A percentile compares a stretch with the other conserved stretches of the same genome.
These are phyloP conservation scores for Pneumocystis canis DNA, from an alignment of 1,139 yeast species.

Conservation along the genomic window DNA sequence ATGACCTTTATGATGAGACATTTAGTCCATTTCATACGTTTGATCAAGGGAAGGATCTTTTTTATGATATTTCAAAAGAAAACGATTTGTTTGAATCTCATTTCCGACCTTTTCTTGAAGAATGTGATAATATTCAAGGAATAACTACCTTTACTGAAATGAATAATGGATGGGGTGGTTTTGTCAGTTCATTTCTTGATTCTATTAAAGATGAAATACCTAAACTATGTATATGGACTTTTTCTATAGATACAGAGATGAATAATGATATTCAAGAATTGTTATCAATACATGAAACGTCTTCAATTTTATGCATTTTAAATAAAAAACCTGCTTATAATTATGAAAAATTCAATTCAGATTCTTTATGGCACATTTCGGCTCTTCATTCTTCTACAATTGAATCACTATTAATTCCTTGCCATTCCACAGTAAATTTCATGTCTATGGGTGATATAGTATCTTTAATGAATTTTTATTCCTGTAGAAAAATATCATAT, in stretches of 20 bases:
- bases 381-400: conserved; percentile 7
- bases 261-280: not conserved
- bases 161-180: conserved; percentile 79
- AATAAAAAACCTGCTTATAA: conserved; percentile 2
- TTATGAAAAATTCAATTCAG: not conserved
- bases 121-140: conserved; percentile 62
- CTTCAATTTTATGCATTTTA: conserved; percentile 1
- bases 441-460: conserved; percentile 5
- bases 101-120: conserved; percentile 55
- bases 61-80: conserved; percentile 24
- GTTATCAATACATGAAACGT: not conserved
- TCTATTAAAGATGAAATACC: conserved; percentile 49
- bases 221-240: conserved; percentile 3
- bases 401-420: conserved; percentile 9
- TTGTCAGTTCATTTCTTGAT: conserved; percentile 37
- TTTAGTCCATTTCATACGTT: conserved; percentile 2
- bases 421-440: conserved; percentile 1
- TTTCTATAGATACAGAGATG: not conserved
- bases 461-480: conserved; percentile 2
- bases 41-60: conserved; percentile 18
- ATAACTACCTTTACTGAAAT: conserved; percentile 51
- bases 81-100: conserved; percentile 40
- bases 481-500: not conserved
- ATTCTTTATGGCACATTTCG: conserved; percentile 3
- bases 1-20: conserved; percentile 4